Conservation (phyloP, 2,329 filamentous ascomycete genomes). For the Paraphoma sp. region DNA sequence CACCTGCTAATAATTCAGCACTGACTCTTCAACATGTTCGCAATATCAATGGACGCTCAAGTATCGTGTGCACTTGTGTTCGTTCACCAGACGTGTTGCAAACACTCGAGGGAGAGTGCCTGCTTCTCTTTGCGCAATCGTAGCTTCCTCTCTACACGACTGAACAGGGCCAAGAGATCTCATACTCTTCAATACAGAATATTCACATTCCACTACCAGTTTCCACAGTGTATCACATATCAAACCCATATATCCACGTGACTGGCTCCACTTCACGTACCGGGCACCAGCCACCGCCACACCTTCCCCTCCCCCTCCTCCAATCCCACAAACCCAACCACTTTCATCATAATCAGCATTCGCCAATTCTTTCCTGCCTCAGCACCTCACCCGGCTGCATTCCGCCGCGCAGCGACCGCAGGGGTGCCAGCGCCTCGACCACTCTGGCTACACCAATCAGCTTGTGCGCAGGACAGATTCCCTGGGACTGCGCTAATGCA, state of each 20-base stretch:
- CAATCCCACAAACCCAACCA: not conserved
- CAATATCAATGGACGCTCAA: too few species aligned
- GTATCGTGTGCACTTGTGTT: too few species aligned
- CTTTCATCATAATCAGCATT: not conserved
- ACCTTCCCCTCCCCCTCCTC: not conserved
- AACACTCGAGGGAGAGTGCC: too few species aligned
- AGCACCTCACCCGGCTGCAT: not conserved
- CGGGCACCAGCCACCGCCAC: not conserved
- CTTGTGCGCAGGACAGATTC: slow-evolving; percentile 16
- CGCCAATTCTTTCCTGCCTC: not conserved
- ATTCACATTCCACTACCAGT: not conserved
- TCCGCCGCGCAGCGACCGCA: not conserved
- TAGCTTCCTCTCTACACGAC: too few species aligned
- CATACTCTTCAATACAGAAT: not conserved
- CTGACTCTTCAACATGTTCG: too few species aligned
- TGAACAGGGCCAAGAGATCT: too few species aligned
- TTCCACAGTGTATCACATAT: too few species aligned
- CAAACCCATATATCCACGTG: too few species aligned
- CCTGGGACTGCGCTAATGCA: slow-evolving; percentile 46
- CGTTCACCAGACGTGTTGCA: too few species aligned
- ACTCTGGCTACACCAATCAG: slow-evolving; percentile 28
- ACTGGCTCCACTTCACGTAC: too few species aligned
- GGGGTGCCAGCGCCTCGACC: not conserved
- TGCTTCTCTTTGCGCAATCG: too few species aligned
- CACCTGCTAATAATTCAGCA: too few species aligned